These are phyloP conservation scores for Colletotrichum caudatum DNA, from an alignment of 2,329 filamentous ascomycete genomes.

Conservation along the genomic window DNA sequence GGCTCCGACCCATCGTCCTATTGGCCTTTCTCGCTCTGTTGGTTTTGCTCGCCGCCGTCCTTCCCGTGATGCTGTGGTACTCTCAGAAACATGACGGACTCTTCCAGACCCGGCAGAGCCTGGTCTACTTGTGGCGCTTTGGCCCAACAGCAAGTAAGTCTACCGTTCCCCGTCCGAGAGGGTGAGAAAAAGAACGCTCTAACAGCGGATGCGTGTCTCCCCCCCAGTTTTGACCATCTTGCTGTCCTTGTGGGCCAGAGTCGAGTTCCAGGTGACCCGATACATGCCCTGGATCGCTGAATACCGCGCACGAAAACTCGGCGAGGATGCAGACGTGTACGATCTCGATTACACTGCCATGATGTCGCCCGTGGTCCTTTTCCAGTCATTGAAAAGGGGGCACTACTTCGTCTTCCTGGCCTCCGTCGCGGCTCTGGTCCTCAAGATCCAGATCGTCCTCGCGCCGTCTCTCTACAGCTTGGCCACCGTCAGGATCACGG, in stretches of 20 bases:
- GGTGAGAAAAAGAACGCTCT: background rate
- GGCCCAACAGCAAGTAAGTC: conserved; percentile 25
- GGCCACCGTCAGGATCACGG: background rate
- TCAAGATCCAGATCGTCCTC: conserved; percentile 31
- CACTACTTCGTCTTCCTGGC: conserved; percentile 23
- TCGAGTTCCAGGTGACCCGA: conserved; percentile 24
- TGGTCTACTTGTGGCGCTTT: conserved; percentile 28
- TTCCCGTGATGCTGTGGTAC: conserved; percentile 18
- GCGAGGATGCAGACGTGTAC: background rate
- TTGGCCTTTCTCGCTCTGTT: conserved; percentile 1
- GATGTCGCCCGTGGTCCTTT: conserved; percentile 26
- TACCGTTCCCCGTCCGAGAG: background rate
- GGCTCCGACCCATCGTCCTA: background rate
- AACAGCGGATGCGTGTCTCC: background rate
- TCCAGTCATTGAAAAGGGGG: conserved; percentile 9
- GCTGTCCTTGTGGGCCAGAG: conserved; percentile 20
- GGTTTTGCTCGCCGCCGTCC: background rate
- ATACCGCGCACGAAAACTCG: background rate
- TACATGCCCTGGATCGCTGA: conserved; percentile 34
- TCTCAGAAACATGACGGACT: conserved; percentile 14
- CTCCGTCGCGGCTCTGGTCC: background rate
- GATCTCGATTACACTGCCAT: conserved; percentile 30
- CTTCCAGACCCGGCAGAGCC: background rate
- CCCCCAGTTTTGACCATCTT: conserved; percentile 20
- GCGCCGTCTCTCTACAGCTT: conserved; percentile 24